Base-by-base conservation (phyloP, 805 yeast species). In the Kodamaea kakaduensis region DNA sequence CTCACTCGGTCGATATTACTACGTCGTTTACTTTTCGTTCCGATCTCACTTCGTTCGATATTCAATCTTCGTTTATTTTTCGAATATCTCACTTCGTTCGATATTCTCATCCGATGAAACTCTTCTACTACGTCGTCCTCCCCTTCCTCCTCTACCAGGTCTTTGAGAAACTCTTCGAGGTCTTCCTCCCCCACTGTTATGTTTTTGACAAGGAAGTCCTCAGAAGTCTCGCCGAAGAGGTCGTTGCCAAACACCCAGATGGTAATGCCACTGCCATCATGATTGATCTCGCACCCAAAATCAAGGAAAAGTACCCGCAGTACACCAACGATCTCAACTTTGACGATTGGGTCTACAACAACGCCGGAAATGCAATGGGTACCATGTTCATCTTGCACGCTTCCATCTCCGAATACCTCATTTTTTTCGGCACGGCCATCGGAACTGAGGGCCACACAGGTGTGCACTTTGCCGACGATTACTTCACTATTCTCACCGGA, bases 301-400 rank as follows among this genome's bases (percentile, higher is more conserved):
- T 89, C 40, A 68, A 78, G 42, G 66, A 58, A 3, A 75, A 68
- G 30, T 93, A 93, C 57, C 95, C 95, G 9, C 78, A 77, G 6
- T 55, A 73, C 46, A 75, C 90, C 61, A 85, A 85, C 61, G 78
- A 78, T 45, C 70, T 82, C 46, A 76, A 80, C 56, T 67, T 70
- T 33, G 83, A 84, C 35, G 90, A 89, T 46, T 93, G 97, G 97
- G 83, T 93, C 34, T 90, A 80, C 75, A 93, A 93, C 73, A 87
- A 86, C 51, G 98, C 98, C 3, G 98, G 98, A 37, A 96, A 96
- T 48, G 97, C 98, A 34, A 93, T 93, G 98, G 93, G 94, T 16
- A 78, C 88, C 37, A 90, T 93, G 97, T 75, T 86, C 50, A 86
- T 93, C 42, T 69, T 90, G 46, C 98, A 93, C 59, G 97, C 97